Evolutionary conservation across 2,329 filamentous ascomycete genomes (phyloP).

Genomic region (Penicillium sp.): DNA sequence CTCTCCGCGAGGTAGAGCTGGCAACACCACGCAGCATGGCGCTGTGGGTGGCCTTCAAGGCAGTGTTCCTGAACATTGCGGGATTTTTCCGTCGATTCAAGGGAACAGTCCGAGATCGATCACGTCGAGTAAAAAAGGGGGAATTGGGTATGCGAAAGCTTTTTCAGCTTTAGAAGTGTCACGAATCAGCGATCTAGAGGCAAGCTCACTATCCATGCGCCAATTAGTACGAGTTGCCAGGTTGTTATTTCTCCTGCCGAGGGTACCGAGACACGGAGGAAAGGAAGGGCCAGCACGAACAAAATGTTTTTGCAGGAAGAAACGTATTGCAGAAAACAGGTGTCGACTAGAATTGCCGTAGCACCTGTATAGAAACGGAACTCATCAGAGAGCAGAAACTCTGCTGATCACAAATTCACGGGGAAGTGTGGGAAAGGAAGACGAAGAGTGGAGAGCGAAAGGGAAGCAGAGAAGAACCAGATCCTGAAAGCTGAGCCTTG

Average conservation of each 20-base stretch:
- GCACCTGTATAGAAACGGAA: constrained; percentile 41
- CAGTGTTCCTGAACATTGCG: constrained; percentile 44
- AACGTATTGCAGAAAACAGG: constrained; percentile 32
- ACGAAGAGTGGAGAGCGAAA: constrained; percentile 20
- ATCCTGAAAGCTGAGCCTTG: constrained; percentile 5
- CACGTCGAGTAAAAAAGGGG: constrained; percentile 6
- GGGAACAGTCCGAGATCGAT: constrained; percentile 14
- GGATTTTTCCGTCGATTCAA: constrained; percentile 30
- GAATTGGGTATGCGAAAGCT: not conserved
- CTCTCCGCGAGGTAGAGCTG: constrained; percentile 36
- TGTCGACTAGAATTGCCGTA: constrained; percentile 46
- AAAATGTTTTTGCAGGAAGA: constrained; percentile 7
- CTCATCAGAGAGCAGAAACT: constrained; percentile 44
- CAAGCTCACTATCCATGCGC: not conserved
- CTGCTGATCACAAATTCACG: constrained; percentile 26
- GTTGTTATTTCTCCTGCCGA: constrained; percentile 23
- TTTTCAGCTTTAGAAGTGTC: constrained; percentile 2
- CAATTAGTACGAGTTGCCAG: constrained; percentile 19
- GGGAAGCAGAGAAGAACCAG: constrained; percentile 16
- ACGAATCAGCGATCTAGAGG: constrained; percentile 6
- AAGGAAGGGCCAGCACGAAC: constrained; percentile 29
- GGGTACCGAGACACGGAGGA: constrained; percentile 27
- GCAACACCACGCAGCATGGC: constrained; percentile 40
- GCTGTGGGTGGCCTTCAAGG: constrained; percentile 44
- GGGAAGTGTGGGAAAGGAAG: constrained; percentile 13